These are phyloP conservation scores for Adansonia madagascariensis DNA, from an alignment of 441 rosid genomes.

Conservation along the genomic window DNA sequence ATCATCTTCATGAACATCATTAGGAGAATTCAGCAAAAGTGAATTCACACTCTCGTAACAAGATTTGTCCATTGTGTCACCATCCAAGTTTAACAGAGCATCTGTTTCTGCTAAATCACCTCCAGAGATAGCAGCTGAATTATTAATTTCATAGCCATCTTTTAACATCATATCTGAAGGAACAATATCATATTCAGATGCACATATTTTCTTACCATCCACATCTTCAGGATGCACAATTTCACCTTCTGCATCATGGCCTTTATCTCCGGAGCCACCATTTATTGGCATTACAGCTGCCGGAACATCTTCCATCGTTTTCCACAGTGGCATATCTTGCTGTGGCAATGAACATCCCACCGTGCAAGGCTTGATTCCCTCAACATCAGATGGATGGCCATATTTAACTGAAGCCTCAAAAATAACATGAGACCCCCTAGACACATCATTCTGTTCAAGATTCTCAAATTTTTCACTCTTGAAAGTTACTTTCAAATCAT, in stretches of 20 bases:
- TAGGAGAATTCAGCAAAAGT: slow-evolving; percentile 30
- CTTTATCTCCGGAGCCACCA: slow-evolving; percentile 35
- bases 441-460: slow-evolving; percentile 26
- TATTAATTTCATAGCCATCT: slow-evolving; percentile 30
- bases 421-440: slow-evolving; percentile 22
- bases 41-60: slow-evolving; percentile 27
- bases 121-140: slow-evolving; percentile 38
- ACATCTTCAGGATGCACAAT: slow-evolving; percentile 31
- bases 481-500: slow-evolving; percentile 26
- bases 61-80: slow-evolving; percentile 30
- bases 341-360: slow-evolving; percentile 37
- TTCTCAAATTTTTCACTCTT: slow-evolving; percentile 28
- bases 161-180: slow-evolving; percentile 29
- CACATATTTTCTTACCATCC: slow-evolving; percentile 30
- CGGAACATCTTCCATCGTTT: slow-evolving; percentile 39
- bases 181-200: slow-evolving; percentile 25
- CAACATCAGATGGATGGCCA: slow-evolving; percentile 27
- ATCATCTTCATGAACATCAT: slow-evolving; percentile 31
- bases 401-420: slow-evolving; percentile 34
- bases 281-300: slow-evolving; percentile 43
- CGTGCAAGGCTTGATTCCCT: slow-evolving; percentile 33
- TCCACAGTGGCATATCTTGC: slow-evolving; percentile 42
- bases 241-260: slow-evolving; percentile 29
- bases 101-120: slow-evolving; percentile 40
- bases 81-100: slow-evolving; percentile 38